Evolutionary conservation across 2,329 filamentous ascomycete species (phyloP).

Genomic region (Coniochaeta sp.): DNA sequence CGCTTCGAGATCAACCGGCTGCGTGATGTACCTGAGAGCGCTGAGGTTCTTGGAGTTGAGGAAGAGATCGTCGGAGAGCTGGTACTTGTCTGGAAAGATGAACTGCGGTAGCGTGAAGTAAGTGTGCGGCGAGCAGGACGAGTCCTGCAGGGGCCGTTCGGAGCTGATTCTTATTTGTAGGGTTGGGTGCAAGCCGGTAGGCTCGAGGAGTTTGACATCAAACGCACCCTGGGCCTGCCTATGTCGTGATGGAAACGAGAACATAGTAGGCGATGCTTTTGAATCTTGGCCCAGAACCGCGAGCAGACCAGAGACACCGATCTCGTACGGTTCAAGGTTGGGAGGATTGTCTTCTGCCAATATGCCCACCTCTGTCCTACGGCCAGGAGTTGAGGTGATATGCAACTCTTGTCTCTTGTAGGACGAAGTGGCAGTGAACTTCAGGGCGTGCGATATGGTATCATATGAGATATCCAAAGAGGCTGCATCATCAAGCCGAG

Average conservation of each 20-base stretch:
- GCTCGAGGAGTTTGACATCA: slow-evolving; percentile 55
- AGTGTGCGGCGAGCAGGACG: slow-evolving; percentile 66
- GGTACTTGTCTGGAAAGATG: slow-evolving; percentile 84
- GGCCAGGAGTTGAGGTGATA: slow-evolving; percentile 30
- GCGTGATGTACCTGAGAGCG: slow-evolving; percentile 58
- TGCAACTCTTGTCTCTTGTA: slow-evolving; percentile 31
- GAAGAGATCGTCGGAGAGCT: slow-evolving; percentile 70
- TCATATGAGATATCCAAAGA: slow-evolving; percentile 76
- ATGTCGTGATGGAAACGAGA: slow-evolving; percentile 79
- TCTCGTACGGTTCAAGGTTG: slow-evolving; percentile 59
- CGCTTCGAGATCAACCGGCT: slow-evolving; percentile 83
- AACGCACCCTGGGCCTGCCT: slow-evolving; percentile 52
- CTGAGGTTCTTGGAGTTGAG: slow-evolving; percentile 72
- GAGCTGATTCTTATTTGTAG: slow-evolving; percentile 59
- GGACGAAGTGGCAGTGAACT: slow-evolving; percentile 59
- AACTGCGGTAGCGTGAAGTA: slow-evolving; percentile 76
- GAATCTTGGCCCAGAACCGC: slow-evolving; percentile 70
- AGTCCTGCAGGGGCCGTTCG: slow-evolving; percentile 41
- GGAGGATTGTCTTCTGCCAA: slow-evolving; percentile 57
- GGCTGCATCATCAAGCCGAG: slow-evolving; percentile 41
- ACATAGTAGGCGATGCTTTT: slow-evolving; percentile 67
- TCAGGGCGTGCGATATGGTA: slow-evolving; percentile 55
- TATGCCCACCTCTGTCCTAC: slow-evolving; percentile 74
- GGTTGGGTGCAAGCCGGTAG: slow-evolving; percentile 78
- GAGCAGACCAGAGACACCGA: slow-evolving; percentile 72